Evolutionary conservation across 2,329 filamentous ascomycete genomes (phyloP).

Genomic region (Aureobasidium mangrovei): DNA sequence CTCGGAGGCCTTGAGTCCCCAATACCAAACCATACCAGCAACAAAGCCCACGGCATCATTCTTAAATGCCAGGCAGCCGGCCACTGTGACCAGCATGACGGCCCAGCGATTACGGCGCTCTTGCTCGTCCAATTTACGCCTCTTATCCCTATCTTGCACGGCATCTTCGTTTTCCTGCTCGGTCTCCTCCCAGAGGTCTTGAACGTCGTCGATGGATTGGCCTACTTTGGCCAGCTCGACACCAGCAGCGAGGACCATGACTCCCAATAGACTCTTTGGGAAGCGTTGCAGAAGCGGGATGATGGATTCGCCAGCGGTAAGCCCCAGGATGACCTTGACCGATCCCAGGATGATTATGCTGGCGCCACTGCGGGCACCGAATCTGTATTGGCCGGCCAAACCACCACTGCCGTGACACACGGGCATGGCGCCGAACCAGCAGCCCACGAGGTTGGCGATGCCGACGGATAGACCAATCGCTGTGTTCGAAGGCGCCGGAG

Average conservation of each 20-base stretch:
- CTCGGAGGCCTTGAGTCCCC: conserved; percentile 43
- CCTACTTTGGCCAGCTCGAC: conserved; percentile 81
- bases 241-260: conserved; percentile 86
- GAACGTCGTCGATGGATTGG: conserved; percentile 70
- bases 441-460: conserved; percentile 72
- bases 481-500: conserved; percentile 58
- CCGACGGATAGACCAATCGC: conserved; percentile 74
- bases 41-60: conserved; percentile 85
- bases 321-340: conserved; percentile 65
- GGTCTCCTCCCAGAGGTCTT: conserved; percentile 42
- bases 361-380: conserved; percentile 80
- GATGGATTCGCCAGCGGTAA: conserved; percentile 67
- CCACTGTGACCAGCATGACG: conserved; percentile 83
- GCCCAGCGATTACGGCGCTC: conserved; percentile 72
- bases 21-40: conserved; percentile 72
- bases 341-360: conserved; percentile 71
- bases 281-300: conserved; percentile 62
- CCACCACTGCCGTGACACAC: conserved; percentile 90
- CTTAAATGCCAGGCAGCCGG: conserved; percentile 71
- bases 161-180: conserved; percentile 25
- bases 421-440: conserved; percentile 93
- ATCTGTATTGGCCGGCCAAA: conserved; percentile 81
- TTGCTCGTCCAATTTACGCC: conserved; percentile 51
- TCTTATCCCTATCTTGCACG: conserved; percentile 26
- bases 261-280: conserved; percentile 66